Conservation (phyloP, 257 asterid genomes). For the Catharanthus roseus region DNA sequence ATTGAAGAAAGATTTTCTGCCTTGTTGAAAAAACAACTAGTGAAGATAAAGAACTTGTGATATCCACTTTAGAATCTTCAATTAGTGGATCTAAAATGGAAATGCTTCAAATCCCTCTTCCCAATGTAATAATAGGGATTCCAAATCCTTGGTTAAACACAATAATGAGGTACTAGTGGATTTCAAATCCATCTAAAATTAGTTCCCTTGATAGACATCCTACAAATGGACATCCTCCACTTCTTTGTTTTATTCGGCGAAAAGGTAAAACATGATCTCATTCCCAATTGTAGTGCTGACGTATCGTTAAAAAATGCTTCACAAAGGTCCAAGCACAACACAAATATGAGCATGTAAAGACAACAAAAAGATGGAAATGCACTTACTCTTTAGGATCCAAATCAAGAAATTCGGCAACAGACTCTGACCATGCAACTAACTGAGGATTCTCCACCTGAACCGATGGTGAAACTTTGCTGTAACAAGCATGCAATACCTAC, state of each 20-base stretch:
- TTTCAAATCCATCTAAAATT: not conserved
- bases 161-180: not conserved
- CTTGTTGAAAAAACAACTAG: not conserved
- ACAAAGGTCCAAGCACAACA: not conserved
- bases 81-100: not conserved
- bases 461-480: conserved; percentile 77
- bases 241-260: not conserved
- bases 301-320: not conserved
- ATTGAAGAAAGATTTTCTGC: not conserved
- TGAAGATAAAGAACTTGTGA: not conserved
- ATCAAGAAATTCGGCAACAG: conserved; percentile 75
- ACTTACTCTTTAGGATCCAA: conserved; percentile 84
- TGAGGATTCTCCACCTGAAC: conserved; percentile 85
- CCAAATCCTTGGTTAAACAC: not conserved
- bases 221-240: not conserved
- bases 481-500: conserved; percentile 88
- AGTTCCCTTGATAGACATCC: not conserved
- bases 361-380: not conserved
- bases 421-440: conserved; percentile 85
- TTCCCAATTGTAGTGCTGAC: not conserved
- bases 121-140: not conserved
- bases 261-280: not conserved
- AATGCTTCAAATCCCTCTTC: not conserved
- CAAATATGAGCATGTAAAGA: not conserved
- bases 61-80: not conserved